Conservation (phyloP, 148 eudicot species). For the Dysphania ambrosioides region DNA sequence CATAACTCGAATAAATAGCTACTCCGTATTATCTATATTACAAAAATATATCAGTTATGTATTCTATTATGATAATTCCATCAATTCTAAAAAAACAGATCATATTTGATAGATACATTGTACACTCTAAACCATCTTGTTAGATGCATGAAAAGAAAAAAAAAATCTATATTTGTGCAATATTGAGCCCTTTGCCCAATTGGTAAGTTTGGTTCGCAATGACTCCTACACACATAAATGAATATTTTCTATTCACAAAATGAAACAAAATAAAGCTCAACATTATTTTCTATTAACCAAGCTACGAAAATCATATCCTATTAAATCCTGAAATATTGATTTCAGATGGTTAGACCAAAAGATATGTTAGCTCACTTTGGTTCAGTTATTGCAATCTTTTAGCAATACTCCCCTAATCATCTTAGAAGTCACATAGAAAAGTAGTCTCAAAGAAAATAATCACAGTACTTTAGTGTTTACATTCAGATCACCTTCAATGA, state of each 20-base stretch:
- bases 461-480: constrained; percentile 20
- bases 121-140: no score
- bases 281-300: not conserved
- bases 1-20: no score
- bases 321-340: not conserved
- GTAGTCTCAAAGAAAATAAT: constrained; percentile 19
- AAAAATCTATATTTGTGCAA: not conserved
- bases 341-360: not conserved
- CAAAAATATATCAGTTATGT: no score
- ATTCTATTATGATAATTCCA: no score
- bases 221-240: not conserved
- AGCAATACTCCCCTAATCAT: constrained; percentile 36
- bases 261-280: not conserved
- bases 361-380: constrained; percentile 18
- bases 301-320: not conserved
- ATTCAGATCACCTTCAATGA: constrained; percentile 44
- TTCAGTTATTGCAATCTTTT: constrained; percentile 34
- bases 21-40: no score
- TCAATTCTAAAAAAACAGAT: no score
- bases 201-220: not conserved
- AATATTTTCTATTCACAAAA: not conserved
- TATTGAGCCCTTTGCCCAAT: not conserved
- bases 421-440: constrained; percentile 16
- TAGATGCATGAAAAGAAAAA: no score
- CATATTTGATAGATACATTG: no score